Conservation (phyloP, 352 stramenopile genomes). For the Elongisporangium undulatum region DNA sequence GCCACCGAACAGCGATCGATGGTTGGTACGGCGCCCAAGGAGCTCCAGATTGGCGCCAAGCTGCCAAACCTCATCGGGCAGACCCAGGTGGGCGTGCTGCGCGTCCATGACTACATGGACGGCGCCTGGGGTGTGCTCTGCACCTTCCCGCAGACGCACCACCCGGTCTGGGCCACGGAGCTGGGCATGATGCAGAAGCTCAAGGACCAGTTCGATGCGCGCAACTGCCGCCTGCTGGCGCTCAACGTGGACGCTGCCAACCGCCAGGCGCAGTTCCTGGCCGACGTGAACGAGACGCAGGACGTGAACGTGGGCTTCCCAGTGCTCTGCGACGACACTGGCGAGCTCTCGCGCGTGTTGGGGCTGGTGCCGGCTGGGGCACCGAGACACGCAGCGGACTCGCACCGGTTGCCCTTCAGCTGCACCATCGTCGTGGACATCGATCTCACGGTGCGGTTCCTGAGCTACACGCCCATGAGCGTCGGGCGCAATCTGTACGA, state of each 20-base stretch:
- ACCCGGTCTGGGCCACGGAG: constrained; percentile 77
- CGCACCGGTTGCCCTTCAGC: constrained; percentile 53
- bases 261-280: constrained; percentile 48
- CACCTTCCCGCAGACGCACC: constrained; percentile 65
- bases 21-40: constrained; percentile 17
- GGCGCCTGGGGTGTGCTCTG: constrained; percentile 64
- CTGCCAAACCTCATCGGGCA: constrained; percentile 68
- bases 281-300: constrained; percentile 79
- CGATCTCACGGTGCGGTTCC: constrained; percentile 60
- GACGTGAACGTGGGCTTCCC: constrained; percentile 74
- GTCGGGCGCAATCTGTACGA: constrained; percentile 84
- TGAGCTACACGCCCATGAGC: constrained; percentile 59
- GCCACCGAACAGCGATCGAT: constrained; percentile 10
- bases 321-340: constrained; percentile 58
- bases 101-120: constrained; percentile 69
- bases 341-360: constrained; percentile 55
- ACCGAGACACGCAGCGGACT: constrained; percentile 42
- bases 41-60: constrained; percentile 64
- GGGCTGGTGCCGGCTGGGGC: constrained; percentile 40
- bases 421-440: constrained; percentile 71
- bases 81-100: constrained; percentile 66
- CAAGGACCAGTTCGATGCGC: constrained; percentile 71
- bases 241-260: constrained; percentile 36
- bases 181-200: constrained; percentile 79
- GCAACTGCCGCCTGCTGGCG: constrained; percentile 59